Percentiles rank a stretch among this genome's conserved stretches.
Evolutionary conservation across 129 eudicot species (phyloP).

Genomic region (Centrapalus pauciflorus): DNA sequence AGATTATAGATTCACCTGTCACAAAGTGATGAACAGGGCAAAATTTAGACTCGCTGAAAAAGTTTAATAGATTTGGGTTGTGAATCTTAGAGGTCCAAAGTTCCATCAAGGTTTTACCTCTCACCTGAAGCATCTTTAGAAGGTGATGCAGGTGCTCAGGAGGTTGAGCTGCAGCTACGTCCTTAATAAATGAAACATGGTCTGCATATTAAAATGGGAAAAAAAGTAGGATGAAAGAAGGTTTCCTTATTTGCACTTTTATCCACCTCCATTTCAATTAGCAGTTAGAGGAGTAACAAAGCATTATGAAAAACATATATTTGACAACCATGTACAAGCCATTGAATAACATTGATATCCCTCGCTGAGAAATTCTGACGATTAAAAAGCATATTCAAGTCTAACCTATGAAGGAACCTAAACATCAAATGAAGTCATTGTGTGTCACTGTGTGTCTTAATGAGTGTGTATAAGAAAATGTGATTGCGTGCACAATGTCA

Average conservation of each 20-base stretch:
- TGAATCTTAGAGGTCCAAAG: not conserved
- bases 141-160: slow-evolving; percentile 87
- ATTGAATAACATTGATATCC: no score
- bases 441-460: not conserved
- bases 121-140: slow-evolving; percentile 82
- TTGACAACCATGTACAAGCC: not conserved
- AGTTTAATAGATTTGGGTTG: not conserved
- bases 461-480: not conserved
- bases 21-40: slow-evolving; percentile 1
- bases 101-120: slow-evolving; percentile 49
- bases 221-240: not conserved
- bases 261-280: not conserved
- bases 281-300: not conserved
- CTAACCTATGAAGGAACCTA: not conserved
- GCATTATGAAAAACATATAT: not conserved
- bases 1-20: slow-evolving; percentile 69
- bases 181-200: slow-evolving; percentile 75
- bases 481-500: not conserved
- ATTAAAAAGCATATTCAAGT: not conserved
- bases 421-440: not conserved
- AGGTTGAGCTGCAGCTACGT: slow-evolving; percentile 73
- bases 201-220: slow-evolving; percentile 42
- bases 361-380: not conserved
- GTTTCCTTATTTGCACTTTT: not conserved
- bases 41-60: not conserved